Base-by-base conservation (phyloP, 2,329 filamentous ascomycete species). In the Fonsecaea monophora region DNA sequence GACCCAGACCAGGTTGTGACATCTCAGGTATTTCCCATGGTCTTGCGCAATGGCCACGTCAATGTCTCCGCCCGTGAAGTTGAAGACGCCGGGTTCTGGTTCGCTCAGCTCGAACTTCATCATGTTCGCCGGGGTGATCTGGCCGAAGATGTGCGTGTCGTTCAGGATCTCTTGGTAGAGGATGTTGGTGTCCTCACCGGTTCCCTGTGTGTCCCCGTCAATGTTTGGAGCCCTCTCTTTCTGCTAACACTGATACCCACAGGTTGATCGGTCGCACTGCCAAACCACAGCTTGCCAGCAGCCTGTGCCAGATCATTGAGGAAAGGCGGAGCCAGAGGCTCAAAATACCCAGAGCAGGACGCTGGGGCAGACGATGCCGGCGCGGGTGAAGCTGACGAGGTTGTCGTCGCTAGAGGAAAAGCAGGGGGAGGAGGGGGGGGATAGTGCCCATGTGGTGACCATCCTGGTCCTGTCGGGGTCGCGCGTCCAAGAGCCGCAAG, bases 91-190 rank as follows among this genome's bases (percentile, higher is more conserved):
- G 54, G 82, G 83, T 48, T 78, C 75, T 0, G 87, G 85, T 80
- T 92, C 87, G 15, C 82, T 88, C 68, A 82, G 55, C 18, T 72
- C 45, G 62, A 77, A 78, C 74, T 87, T 86, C 75, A 87, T 85
- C 2, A 83, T 82, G 74, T 91, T 91, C 57, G 84, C 86, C 0
- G 88, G 87, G 0, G 88, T 89, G 32, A 89, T 81, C 75, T 88
- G 84, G 37, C 88, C 89, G 72, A 90, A 90, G 73, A 89, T 86
- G 55, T 79, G 78, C 7, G 74, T 78, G 75, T 88, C 79, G 69
- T 81, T 82, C 50, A 89, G 78, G 67, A 89, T 85, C 21, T 78
- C 75, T 18, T 82, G 77, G 75, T 90, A 91, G 34, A 81, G 73
- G 12, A 77, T 74, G 76, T 90, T 85, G 53, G 78, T 80, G 40